A percentile compares a stretch with the other conserved stretches of the same genome.
phyloP scores from a whole-genome alignment of 768 basidiomycete species.

The Suillus bovinus region DNA sequence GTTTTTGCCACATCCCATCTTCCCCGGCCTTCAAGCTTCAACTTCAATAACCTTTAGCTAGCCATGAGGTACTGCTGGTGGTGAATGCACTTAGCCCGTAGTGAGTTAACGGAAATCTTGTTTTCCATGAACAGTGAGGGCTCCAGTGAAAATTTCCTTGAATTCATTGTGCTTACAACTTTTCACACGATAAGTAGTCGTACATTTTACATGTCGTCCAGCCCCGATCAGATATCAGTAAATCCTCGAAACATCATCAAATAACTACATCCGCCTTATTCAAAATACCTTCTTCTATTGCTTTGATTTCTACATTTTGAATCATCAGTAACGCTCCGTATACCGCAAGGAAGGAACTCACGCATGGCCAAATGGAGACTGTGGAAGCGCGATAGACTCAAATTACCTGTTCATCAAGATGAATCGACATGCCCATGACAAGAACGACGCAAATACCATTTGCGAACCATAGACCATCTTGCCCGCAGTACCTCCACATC shows the following conservation, averaged over 20 bases:
- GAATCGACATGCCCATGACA: not conserved
- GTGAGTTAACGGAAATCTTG: not conserved
- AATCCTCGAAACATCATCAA: not conserved
- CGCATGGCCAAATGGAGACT: constrained; percentile 33
- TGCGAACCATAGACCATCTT: constrained; percentile 37
- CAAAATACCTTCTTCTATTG: constrained; percentile 28
- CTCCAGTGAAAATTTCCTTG: not conserved
- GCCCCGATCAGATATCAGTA: not conserved
- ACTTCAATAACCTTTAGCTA: too few relatives aligned
- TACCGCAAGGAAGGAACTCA: constrained; percentile 18
- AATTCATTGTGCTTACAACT: not conserved
- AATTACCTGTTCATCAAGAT: constrained; percentile 18
- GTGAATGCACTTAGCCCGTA: too few relatives aligned
- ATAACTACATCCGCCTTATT: constrained; percentile 5
- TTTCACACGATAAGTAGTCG: not conserved
- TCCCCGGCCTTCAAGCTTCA: too few relatives aligned
- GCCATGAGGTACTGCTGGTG: too few relatives aligned
- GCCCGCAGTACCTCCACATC: constrained; percentile 33
- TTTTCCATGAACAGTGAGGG: not conserved
- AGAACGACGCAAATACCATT: constrained; percentile 15
- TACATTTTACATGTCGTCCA: not conserved
- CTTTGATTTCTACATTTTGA: constrained; percentile 27
- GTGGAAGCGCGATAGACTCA: constrained; percentile 28
- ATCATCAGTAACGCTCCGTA: not conserved
- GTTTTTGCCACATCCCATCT: too few relatives aligned